Base-by-base conservation (phyloP, 2,329 filamentous ascomycete species). In the Neofusicoccum kwambonambiense region DNA sequence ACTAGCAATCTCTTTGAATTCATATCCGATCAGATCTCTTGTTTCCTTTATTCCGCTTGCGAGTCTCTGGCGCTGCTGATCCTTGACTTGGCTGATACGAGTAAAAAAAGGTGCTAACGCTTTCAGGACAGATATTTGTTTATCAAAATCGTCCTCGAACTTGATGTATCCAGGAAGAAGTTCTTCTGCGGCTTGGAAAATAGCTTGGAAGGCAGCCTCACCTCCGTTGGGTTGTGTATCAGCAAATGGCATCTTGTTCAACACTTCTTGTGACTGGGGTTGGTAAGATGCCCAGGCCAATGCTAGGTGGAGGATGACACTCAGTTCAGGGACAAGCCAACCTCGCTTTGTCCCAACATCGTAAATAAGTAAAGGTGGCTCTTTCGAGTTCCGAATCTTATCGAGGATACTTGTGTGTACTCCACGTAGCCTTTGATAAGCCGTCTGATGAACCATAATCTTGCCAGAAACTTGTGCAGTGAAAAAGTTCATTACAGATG, bases 291-390 rank as follows among this genome's bases (percentile, higher is more conserved):
- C 56, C 56, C 42, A 60, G 0, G 56, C 56, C n/a, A 60, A 41
- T 5, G 41, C 41, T 31, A 60, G 15, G 4, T 60, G 56, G 17
- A 60, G 56, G 0, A 60, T 5, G 0, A 13, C 42, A 3, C 42
- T 60, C 19, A 60, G 15, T 4, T 60, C 56, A 2, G 56, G n/a
- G 13, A 60, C 41, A 34, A 60, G 42, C 56, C 56, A 60, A 4
- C 56, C 56, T 37, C 31, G 19, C 5, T 47, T 60, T 1, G 56
- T 35, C 1, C 0, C 8, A 3, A 27, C 27, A 0, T 60, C 56
- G 3, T 34, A 60, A 1, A 60, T 3, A 1, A 60, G n/a, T 0
- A 35, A 17, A 0, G 56, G 42, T 9, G 7, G 1, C 0, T 22
- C 1, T 2, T 45, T 60, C 0, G 56, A 60, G 9, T 19, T 19